phyloP scores from a whole-genome alignment of 78 protist genomes.

The slime mould (Dictyostelium discoideum) region DNA sequence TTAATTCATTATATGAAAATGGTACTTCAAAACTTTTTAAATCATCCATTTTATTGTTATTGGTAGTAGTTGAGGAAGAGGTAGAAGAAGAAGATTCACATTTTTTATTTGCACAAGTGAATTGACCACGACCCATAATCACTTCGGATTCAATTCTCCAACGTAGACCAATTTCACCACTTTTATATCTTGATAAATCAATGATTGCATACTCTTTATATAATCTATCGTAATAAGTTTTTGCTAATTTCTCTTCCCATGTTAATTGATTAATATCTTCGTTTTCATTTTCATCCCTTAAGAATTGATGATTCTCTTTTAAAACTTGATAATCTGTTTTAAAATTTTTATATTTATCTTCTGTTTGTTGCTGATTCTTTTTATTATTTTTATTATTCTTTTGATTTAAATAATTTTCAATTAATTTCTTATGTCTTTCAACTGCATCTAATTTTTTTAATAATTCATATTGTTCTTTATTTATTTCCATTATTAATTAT shows the following conservation, averaged over 20 bases:
- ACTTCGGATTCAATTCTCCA: slow-evolving; percentile 92
- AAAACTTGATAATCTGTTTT: slow-evolving; percentile 13
- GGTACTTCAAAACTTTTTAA: slow-evolving; percentile 51
- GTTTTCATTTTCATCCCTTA: slow-evolving; percentile 58
- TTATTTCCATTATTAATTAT: neutral
- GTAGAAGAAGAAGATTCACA: neutral
- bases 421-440: slow-evolving; percentile 33
- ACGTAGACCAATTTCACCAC: slow-evolving; percentile 84
- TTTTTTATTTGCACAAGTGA: slow-evolving; percentile 81
- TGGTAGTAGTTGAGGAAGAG: neutral
- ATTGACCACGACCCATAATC: slow-evolving; percentile 89
- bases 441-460: slow-evolving; percentile 12
- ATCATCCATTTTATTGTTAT: neutral
- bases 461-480: neutral
- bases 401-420: neutral
- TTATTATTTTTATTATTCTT: neutral
- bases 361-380: neutral
- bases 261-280: neutral
- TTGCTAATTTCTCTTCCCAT: slow-evolving; percentile 88
- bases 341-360: slow-evolving; percentile 11
- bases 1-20: slow-evolving; percentile 32
- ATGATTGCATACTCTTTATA: slow-evolving; percentile 89
- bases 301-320: slow-evolving; percentile 48
- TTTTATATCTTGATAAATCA: slow-evolving; percentile 80
- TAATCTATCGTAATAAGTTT: slow-evolving; percentile 85